Evolutionary conservation across 495 filamentous ascomycete genomes (phyloP).

Genomic region (Achaetomiella virescens): DNA sequence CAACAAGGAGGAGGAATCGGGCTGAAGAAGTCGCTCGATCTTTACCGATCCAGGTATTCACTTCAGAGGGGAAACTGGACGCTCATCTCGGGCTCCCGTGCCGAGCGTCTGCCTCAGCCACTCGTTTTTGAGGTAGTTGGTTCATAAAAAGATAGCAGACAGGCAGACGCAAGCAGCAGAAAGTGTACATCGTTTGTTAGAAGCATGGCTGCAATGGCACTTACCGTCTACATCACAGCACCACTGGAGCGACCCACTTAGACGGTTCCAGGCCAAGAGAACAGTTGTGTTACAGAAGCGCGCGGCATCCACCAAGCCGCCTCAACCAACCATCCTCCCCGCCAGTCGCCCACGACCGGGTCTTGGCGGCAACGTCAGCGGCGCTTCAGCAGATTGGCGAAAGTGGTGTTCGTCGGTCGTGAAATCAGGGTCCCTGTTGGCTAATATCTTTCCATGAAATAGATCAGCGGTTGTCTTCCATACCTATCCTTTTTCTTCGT

Average conservation of each 20-base stretch:
- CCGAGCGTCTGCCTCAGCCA: constrained; percentile 8
- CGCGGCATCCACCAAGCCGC: too few species aligned
- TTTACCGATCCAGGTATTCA: constrained; percentile 1
- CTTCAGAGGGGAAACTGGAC: constrained; percentile 1
- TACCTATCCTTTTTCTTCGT: background rate
- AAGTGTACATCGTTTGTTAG: background rate
- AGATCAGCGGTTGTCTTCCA: background rate
- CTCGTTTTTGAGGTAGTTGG: constrained; percentile 17
- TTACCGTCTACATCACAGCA: too few species aligned
- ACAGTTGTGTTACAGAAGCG: background rate
- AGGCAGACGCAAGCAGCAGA: constrained; percentile 3
- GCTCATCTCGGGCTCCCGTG: background rate
- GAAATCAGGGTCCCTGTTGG: background rate
- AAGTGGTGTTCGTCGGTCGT: background rate
- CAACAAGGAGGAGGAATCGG: background rate
- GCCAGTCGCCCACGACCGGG: background rate
- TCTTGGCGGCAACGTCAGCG: constrained; percentile 2
- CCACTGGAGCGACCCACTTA: too few species aligned
- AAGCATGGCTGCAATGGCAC: background rate
- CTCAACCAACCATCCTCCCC: background rate
- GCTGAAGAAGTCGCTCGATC: constrained; percentile 6
- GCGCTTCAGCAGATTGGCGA: too few species aligned
- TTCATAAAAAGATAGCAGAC: background rate
- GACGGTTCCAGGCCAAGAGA: background rate
- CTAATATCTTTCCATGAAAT: background rate